Evolutionary conservation across 2,329 filamentous ascomycete species (phyloP).

Genomic region (Cylindrodendrum hubeiense): DNA sequence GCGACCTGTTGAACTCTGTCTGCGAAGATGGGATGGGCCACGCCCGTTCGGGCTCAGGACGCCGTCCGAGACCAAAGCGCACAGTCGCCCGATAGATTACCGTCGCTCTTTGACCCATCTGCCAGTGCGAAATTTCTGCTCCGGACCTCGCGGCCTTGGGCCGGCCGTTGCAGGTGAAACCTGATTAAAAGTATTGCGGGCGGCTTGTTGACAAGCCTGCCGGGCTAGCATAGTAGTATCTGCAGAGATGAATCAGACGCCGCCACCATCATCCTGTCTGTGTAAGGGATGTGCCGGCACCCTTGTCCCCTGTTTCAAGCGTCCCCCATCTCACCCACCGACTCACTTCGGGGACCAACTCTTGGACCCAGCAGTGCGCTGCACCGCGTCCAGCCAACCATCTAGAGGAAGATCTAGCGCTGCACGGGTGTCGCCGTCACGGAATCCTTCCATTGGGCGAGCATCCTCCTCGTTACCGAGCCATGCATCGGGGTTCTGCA

Average conservation of each 20-base stretch:
- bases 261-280: background rate
- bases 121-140: background rate
- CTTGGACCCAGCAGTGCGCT: slow-evolving; percentile 28
- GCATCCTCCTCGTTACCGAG: slow-evolving; percentile 21
- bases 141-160: background rate
- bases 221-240: background rate
- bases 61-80: slow-evolving; percentile 1
- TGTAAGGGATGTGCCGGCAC: slow-evolving; percentile 10
- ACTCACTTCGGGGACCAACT: slow-evolving; percentile 28
- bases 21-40: background rate
- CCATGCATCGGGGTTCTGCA: slow-evolving; percentile 29
- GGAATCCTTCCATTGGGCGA: slow-evolving; percentile 17
- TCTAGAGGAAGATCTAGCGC: slow-evolving; percentile 33
- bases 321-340: slow-evolving; percentile 31
- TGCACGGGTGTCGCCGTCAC: slow-evolving; percentile 28
- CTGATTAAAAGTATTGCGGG: background rate
- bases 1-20: slow-evolving; percentile 13
- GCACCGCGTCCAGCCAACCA: slow-evolving; percentile 31
- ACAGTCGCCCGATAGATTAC: background rate
- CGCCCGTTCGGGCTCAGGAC: background rate
- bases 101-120: background rate
- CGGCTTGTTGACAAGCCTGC: background rate
- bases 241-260: slow-evolving; percentile 13
- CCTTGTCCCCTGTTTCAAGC: slow-evolving; percentile 26
- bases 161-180: background rate